Evolutionary conservation across 768 basidiomycete species (phyloP).

Genomic region (Russula earlei): DNA sequence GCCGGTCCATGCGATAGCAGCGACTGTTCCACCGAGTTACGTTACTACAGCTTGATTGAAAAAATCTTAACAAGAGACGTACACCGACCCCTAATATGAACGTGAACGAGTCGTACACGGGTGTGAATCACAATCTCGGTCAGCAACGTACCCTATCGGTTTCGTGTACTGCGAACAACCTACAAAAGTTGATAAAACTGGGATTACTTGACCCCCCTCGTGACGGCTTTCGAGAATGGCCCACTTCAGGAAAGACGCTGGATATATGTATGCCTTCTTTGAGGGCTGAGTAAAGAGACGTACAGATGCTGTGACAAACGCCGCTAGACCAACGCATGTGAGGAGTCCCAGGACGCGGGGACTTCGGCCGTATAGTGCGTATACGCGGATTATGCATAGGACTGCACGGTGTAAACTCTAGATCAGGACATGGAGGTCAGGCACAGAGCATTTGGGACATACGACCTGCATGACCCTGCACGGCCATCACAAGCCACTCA

Average conservation of each 20-base stretch:
- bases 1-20: conserved; percentile 3
- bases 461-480: conserved; percentile 1
- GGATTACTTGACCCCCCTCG: neutral
- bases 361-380: conserved; percentile 5
- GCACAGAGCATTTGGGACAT: neutral
- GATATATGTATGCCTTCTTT: neutral
- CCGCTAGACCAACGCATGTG: neutral
- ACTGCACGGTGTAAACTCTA: neutral
- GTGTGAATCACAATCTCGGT: neutral
- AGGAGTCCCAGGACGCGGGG: neutral
- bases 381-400: neutral
- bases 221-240: neutral
- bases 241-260: neutral
- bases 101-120: neutral
- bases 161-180: conserved; percentile 1
- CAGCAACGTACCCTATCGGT: neutral
- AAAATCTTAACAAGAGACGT: neutral
- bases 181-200: neutral
- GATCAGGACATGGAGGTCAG: neutral
- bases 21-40: neutral
- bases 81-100: neutral
- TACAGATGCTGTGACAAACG: neutral
- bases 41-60: neutral
- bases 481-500: neutral
- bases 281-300: neutral